A percentile compares a stretch with the other conserved stretches of the same genome.
Evolutionary conservation across 2,329 filamentous ascomycete species (phyloP).

Genomic region (Emmonsia crescens): DNA sequence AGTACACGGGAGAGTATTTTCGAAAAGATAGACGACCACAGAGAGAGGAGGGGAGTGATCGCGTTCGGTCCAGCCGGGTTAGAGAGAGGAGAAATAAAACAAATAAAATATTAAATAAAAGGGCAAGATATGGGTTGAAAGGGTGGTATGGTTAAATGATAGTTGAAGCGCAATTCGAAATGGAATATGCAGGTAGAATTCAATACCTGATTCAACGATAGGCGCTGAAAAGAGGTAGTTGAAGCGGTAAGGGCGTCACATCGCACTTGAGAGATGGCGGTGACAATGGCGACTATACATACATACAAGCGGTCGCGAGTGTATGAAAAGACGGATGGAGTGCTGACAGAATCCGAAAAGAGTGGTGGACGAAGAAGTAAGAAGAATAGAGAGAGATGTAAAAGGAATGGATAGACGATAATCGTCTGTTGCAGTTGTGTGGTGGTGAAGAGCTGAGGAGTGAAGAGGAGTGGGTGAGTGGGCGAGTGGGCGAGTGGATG

Average conservation of each 20-base stretch:
- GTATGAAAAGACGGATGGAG: neutral
- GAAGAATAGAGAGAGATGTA: too few relatives aligned
- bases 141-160: neutral
- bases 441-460: too few relatives aligned
- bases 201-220: neutral
- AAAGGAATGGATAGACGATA: neutral
- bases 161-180: neutral
- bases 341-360: neutral
- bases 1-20: neutral
- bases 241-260: neutral
- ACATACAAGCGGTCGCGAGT: neutral
- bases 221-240: neutral
- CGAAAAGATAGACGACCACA: neutral
- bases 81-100: neutral
- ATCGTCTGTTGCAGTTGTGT: neutral
- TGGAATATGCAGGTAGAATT: neutral
- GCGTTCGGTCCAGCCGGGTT: conserved; percentile 5
- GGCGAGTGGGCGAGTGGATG: neutral
- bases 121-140: neutral
- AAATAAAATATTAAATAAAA: neutral
- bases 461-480: too few relatives aligned
- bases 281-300: neutral
- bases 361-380: too few relatives aligned
- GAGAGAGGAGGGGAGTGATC: neutral
- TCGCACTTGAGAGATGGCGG: neutral